Percentiles rank a stretch among this genome's conserved stretches.
Evolutionary conservation across 148 eudicot genomes (phyloP).

Genomic region (Silene latifolia): DNA sequence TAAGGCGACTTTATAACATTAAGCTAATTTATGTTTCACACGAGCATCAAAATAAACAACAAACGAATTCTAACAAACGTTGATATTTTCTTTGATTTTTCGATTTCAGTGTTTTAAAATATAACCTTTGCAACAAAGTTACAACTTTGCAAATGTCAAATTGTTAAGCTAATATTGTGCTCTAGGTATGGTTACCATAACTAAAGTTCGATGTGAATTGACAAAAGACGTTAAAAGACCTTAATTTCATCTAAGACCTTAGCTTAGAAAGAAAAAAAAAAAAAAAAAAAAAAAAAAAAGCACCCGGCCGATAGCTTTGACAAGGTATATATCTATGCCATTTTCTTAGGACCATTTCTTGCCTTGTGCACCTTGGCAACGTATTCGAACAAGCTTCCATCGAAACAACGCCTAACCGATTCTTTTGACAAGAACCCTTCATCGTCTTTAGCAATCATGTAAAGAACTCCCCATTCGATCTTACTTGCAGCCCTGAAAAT

Average conservation of each 20-base stretch:
- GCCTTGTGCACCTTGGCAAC: conserved; percentile 35
- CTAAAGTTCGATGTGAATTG: too few species aligned
- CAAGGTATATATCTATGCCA: conserved; percentile 28
- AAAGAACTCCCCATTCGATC: conserved; percentile 62
- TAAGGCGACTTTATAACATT: too few species aligned
- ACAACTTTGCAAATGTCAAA: too few species aligned
- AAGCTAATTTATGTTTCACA: too few species aligned
- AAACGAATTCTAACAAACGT: too few species aligned
- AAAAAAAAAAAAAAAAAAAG: background rate
- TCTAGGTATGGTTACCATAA: too few species aligned
- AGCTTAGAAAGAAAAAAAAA: background rate
- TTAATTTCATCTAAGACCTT: background rate
- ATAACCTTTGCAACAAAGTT: too few species aligned
- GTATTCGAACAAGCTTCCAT: conserved; percentile 76
- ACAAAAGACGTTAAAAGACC: too few species aligned
- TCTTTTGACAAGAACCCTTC: conserved; percentile 74
- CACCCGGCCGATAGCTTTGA: conserved; percentile 1
- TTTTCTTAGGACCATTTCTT: conserved; percentile 20
- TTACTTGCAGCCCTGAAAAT: conserved; percentile 43
- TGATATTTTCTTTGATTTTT: too few species aligned
- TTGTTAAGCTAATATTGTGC: too few species aligned
- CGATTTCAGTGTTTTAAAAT: too few species aligned
- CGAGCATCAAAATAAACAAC: too few species aligned
- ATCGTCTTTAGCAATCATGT: conserved; percentile 57
- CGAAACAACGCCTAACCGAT: conserved; percentile 70